A percentile compares a stretch with the other conserved stretches of the same genome.
These are phyloP conservation scores for Metschnikowia corniflorae DNA, from an alignment of 805 yeast genomes.

Conservation along the genomic window DNA sequence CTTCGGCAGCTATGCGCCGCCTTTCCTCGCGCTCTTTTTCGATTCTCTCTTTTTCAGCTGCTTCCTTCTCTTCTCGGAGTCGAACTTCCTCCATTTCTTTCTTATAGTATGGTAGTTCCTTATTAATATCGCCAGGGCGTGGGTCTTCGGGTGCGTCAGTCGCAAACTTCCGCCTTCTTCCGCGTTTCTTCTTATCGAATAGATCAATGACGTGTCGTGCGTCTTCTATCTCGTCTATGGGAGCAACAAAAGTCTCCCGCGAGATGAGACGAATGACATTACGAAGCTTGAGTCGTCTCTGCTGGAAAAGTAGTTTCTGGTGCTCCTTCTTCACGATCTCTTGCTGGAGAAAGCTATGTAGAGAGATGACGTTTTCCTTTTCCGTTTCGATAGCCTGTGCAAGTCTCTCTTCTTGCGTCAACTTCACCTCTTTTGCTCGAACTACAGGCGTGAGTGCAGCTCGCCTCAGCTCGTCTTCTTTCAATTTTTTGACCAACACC, in stretches of 20 bases:
- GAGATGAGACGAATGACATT: conserved; percentile 56
- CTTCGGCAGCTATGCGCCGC: conserved; percentile 1
- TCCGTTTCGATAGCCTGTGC: conserved; percentile 90
- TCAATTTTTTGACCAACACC: conserved; percentile 68
- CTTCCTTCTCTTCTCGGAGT: conserved; percentile 20
- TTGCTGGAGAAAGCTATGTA: conserved; percentile 76
- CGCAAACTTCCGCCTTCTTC: conserved; percentile 40
- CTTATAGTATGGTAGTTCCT: conserved; percentile 25
- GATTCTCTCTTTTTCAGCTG: conserved; percentile 15
- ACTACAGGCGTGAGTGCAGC: conserved; percentile 43
- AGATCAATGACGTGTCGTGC: conserved; percentile 39
- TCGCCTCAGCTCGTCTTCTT: conserved; percentile 61
- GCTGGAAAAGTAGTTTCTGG: conserved; percentile 68
- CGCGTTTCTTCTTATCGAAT: conserved; percentile 36
- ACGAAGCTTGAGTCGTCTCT: conserved; percentile 57
- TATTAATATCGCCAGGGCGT: conserved; percentile 32
- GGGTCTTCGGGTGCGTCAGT: conserved; percentile 25
- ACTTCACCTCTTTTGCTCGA: conserved; percentile 41
- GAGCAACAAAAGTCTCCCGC: conserved; percentile 50
- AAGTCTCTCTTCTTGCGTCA: conserved; percentile 68
- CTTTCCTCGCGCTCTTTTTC: conserved; percentile 4
- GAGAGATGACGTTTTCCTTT: conserved; percentile 63
- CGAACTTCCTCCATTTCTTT: conserved; percentile 24
- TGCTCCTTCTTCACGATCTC: conserved; percentile 76
- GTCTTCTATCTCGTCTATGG: conserved; percentile 58